Percentiles rank a stretch among this genome's conserved stretches.
Evolutionary conservation across 257 asterid species (phyloP).

Genomic region (Solanum rostratum): DNA sequence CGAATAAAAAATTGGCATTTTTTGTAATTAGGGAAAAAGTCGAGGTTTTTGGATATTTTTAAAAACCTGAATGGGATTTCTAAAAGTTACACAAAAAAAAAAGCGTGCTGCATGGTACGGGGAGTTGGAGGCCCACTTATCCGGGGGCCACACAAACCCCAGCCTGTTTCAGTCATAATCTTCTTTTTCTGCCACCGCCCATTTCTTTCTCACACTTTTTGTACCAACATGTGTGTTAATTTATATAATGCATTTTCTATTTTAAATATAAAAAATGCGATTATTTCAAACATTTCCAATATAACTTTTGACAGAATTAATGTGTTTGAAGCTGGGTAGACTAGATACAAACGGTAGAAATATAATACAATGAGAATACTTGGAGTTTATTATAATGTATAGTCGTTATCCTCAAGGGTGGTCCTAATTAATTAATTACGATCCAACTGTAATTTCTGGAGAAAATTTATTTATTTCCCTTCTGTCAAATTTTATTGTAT

Average conservation of each 20-base stretch:
- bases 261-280: not conserved
- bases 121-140: not conserved
- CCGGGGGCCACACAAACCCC: constrained; percentile 22
- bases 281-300: too few species aligned
- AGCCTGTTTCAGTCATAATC: not conserved
- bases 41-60: too few species aligned
- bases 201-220: not conserved
- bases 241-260: not conserved
- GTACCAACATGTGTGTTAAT: not conserved
- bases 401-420: not conserved
- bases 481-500: not conserved
- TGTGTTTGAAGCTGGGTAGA: not conserved
- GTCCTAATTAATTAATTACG: not conserved
- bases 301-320: not conserved
- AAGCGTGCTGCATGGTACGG: constrained; percentile 25
- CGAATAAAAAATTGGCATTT: too few species aligned
- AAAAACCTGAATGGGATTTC: too few species aligned
- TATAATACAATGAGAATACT: not conserved
- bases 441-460: not conserved
- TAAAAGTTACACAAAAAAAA: too few species aligned
- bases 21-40: too few species aligned
- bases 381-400: not conserved
- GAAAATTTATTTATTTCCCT: not conserved
- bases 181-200: not conserved
- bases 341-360: not conserved